Evolutionary conservation across 75 land plant genomes (phyloP).

Genomic region (Ceratopteris richardii): DNA sequence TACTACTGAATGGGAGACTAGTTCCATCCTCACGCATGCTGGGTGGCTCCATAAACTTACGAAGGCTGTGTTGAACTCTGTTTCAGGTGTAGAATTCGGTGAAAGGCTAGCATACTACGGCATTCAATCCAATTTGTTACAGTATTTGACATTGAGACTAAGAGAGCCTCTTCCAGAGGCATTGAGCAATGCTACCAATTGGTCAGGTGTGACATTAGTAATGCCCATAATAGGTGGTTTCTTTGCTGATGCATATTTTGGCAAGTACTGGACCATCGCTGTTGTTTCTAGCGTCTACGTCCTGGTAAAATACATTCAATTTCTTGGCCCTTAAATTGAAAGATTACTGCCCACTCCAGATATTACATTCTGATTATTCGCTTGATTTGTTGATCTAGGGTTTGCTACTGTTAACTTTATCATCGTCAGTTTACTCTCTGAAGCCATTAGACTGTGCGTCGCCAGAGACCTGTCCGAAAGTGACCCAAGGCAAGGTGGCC

Average conservation of each 20-base stretch:
- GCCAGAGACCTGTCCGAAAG: neutral
- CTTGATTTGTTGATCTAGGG: too few relatives aligned
- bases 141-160: constrained; percentile 11
- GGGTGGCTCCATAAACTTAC: too few relatives aligned
- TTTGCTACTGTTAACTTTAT: neutral
- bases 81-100: constrained; percentile 20
- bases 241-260: constrained; percentile 31
- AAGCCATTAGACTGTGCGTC: constrained; percentile 3
- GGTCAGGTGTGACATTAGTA: constrained; percentile 31
- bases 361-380: too few relatives aligned
- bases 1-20: too few relatives aligned
- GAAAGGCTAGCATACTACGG: constrained; percentile 41
- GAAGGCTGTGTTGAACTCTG: too few relatives aligned
- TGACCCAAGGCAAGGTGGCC: constrained; percentile 5
- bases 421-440: neutral
- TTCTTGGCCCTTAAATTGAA: too few relatives aligned
- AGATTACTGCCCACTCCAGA: too few relatives aligned
- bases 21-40: too few relatives aligned
- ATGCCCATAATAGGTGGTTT: constrained; percentile 38
- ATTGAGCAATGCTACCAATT: constrained; percentile 30
- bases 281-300: constrained; percentile 24
- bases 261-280: constrained; percentile 28
- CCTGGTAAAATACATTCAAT: too few relatives aligned
- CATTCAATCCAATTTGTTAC: constrained; percentile 23
- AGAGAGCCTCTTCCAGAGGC: constrained; percentile 21